Percentiles rank a stretch among this genome's conserved stretches.
These are phyloP conservation scores for Combretum micranthum DNA, from an alignment of 345 rosid genomes.

Conservation along the genomic window DNA sequence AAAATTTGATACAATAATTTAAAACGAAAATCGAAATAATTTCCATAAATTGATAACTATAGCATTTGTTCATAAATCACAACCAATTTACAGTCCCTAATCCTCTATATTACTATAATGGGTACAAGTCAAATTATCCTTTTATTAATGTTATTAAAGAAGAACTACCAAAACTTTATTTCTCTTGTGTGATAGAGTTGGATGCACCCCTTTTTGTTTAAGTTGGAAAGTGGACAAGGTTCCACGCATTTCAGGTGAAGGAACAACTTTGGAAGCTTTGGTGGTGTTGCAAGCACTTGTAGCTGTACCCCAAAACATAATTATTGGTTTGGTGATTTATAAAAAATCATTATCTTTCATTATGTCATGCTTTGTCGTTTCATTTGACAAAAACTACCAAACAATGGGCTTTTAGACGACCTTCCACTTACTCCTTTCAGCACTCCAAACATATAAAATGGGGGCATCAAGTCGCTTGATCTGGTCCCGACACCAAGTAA, in stretches of 20 bases:
- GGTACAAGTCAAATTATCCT: no score
- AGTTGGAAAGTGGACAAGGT: slow-evolving; percentile 7
- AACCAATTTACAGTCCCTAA: no score
- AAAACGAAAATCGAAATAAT: no score
- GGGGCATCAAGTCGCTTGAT: neutral
- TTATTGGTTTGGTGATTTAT: slow-evolving; percentile 2
- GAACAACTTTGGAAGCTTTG: neutral
- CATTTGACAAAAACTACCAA: neutral
- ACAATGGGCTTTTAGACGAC: neutral
- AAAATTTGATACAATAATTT: no score
- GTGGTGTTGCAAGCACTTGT: neutral
- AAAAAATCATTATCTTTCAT: neutral
- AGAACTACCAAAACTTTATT: no score
- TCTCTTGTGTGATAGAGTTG: no score
- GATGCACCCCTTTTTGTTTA: neutral
- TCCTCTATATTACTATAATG: no score
- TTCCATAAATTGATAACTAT: no score
- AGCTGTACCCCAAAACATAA: slow-evolving; percentile 16
- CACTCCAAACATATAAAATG: no score
- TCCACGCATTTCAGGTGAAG: neutral
- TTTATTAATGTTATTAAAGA: no score
- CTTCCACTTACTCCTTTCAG: slow-evolving; percentile 3
- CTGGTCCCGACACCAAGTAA: neutral
- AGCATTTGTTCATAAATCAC: no score
- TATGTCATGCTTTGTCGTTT: neutral